These are phyloP conservation scores for Russula emetica DNA, from an alignment of 768 basidiomycete species.

Conservation along the genomic window DNA sequence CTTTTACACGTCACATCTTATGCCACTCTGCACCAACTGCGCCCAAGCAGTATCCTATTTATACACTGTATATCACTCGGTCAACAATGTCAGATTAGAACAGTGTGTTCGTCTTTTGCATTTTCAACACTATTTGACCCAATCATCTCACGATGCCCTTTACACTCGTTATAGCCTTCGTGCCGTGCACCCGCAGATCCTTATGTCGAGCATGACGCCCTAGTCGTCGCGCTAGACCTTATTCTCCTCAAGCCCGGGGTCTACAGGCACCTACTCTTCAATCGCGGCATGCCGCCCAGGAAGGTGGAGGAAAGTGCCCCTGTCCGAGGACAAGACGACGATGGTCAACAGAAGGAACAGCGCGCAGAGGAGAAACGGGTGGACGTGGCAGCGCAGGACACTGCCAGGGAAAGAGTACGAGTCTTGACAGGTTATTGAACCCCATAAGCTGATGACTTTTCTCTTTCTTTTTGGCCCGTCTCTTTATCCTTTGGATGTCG, in stretches of 20 bases:
- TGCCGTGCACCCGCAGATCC: constrained; percentile 76
- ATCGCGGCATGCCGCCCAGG: constrained; percentile 65
- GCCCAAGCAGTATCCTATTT: constrained; percentile 59
- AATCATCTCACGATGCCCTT: constrained; percentile 12
- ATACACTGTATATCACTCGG: constrained; percentile 79
- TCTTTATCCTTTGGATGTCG: neutral
- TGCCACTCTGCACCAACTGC: constrained; percentile 82
- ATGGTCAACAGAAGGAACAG: neutral
- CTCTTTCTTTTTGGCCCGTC: neutral
- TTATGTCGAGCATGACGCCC: constrained; percentile 77
- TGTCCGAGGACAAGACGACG: neutral
- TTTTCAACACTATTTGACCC: neutral
- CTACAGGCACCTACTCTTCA: constrained; percentile 77
- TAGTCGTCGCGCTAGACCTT: constrained; percentile 72
- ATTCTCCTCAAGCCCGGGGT: constrained; percentile 79
- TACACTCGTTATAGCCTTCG: constrained; percentile 39
- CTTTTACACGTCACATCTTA: constrained; percentile 31
- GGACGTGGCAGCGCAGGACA: constrained; percentile 21
- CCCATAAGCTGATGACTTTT: neutral
- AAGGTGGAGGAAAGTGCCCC: constrained; percentile 31
- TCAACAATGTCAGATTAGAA: constrained; percentile 73
- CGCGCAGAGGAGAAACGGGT: constrained; percentile 31
- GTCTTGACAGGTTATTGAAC: neutral
- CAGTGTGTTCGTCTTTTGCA: constrained; percentile 60
- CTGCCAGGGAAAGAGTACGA: constrained; percentile 18